Conservation (phyloP, 345 rosid species). For the Turnera subulata region DNA sequence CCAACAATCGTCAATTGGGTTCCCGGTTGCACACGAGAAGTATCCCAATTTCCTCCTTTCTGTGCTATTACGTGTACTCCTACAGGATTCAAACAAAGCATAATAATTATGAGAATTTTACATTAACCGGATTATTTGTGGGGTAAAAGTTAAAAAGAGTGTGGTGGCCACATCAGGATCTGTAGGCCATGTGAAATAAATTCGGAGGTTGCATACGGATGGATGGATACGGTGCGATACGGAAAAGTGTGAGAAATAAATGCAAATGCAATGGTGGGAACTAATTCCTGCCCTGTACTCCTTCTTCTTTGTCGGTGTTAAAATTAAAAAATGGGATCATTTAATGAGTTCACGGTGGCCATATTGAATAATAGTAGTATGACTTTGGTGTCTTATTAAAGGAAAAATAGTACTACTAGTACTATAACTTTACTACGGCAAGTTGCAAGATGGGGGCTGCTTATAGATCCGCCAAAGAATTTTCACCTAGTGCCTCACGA, state of each 20-base stretch:
- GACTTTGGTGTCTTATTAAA: no score
- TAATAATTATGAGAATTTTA: no score
- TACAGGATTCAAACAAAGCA: no score
- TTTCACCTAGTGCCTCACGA: not conserved
- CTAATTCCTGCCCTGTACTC: slow-evolving; percentile 10
- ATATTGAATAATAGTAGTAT: slow-evolving; percentile 4
- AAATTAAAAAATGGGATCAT: not conserved
- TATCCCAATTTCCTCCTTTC: slow-evolving; percentile 32
- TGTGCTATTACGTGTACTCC: slow-evolving; percentile 56
- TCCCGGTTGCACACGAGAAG: slow-evolving; percentile 24
- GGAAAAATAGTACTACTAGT: no score
- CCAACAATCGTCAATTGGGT: slow-evolving; percentile 30
- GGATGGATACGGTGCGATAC: slow-evolving; percentile 30
- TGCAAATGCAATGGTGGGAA: slow-evolving; percentile 4
- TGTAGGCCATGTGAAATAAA: slow-evolving; percentile 30
- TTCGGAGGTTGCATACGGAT: slow-evolving; percentile 8
- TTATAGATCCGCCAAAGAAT: not conserved
- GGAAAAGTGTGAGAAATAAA: slow-evolving; percentile 24
- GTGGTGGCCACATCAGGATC: slow-evolving; percentile 6
- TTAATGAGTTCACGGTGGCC: slow-evolving; percentile 11
- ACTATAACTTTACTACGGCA: no score
- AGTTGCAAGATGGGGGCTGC: not conserved
- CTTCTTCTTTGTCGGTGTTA: slow-evolving; percentile 29
- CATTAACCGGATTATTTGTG: not conserved
- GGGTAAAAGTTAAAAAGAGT: not conserved